Percentiles rank a stretch among this genome's conserved stretches.
Evolutionary conservation across 495 filamentous ascomycete species (phyloP).

Genomic region (Thozetella sp.): DNA sequence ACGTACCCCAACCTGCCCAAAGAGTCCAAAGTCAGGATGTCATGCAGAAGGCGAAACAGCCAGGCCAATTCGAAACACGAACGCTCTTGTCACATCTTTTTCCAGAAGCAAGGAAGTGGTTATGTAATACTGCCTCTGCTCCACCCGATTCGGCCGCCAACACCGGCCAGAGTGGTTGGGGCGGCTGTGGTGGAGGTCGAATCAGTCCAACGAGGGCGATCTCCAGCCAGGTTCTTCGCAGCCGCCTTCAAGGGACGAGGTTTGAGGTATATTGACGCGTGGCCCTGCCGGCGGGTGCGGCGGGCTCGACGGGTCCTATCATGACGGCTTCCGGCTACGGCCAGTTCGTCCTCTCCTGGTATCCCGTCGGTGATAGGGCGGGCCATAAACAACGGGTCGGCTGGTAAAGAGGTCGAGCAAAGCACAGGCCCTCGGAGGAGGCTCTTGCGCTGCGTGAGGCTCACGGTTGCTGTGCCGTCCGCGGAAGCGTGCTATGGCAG

Average conservation of each 20-base stretch:
- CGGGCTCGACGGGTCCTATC: no score
- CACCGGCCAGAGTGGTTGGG: no score
- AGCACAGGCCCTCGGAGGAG: not conserved
- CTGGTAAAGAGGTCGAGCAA: not conserved
- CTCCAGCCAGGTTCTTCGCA: slow-evolving; percentile 1
- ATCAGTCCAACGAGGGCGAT: not conserved
- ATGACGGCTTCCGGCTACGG: no score
- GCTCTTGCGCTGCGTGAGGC: not conserved
- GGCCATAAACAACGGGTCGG: slow-evolving; percentile 3
- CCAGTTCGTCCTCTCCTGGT: not conserved
- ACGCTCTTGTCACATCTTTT: slow-evolving; percentile 6
- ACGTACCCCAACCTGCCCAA: not conserved
- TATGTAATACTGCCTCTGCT: not conserved
- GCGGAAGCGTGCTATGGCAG: no score
- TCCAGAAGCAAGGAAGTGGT: slow-evolving; percentile 7
- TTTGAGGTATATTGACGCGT: not conserved
- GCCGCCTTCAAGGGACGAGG: not conserved
- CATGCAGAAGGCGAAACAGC: slow-evolving; percentile 13
- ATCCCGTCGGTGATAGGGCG: not conserved
- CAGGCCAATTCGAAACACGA: slow-evolving; percentile 7
- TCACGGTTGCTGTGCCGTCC: not conserved
- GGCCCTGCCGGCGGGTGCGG: no score
- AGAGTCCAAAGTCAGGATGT: slow-evolving; percentile 1
- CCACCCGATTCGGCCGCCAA: not conserved
- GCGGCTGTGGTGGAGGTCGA: no score